Evolutionary conservation across 2,329 filamentous ascomycete genomes (phyloP), one percentile per base, ranked within the genome.

Genomic region (Elsinoe fawcettii): DNA sequence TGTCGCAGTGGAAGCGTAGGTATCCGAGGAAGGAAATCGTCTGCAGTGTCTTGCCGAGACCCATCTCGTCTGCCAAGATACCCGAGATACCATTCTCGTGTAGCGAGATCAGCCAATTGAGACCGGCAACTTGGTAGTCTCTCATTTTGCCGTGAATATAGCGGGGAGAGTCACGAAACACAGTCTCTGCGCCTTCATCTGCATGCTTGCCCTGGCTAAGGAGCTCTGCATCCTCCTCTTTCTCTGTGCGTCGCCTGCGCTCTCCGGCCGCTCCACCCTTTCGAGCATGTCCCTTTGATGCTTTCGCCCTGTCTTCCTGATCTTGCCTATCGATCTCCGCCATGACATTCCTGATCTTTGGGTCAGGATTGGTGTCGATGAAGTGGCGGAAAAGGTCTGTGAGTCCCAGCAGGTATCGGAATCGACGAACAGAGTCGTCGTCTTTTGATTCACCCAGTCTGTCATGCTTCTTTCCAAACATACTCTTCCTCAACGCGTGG

Each of bases 61-160:
- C 93, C 93, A 99, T 99, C 75, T 99, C 93, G 68, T 99, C 93
- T 60, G 93, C 93, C 51, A 99, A 77, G 62, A 99, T 99, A 64
- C 93, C 93, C 18, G 92, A 97, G 63, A 99, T 99, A 76, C 93
- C 93, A 67, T 99, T 99, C 73, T 99, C 93, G 67, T 99, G 93
- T 5, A 99, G 80, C 11, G 91, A 97, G 64, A 99, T 90, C 46
- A 99, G 81, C 93, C 93, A 99, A 72, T 99, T 99, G 63, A 99
- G 78, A 63, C 93, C 93, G 32, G 89, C 88, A 64, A 99, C 79
- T 71, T 99, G 93, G 73, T 99, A 99, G 71, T 99, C 93, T 68
- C 93, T 85, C 90, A 99, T 96, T 58, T 82, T 77, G 44, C 93
- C 85, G 14, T 95, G 75, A 61, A 99, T 85, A 69, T 88, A 99